Base-by-base conservation (phyloP, 2,329 filamentous ascomycete species). In the Hymenoscyphus occultus region DNA sequence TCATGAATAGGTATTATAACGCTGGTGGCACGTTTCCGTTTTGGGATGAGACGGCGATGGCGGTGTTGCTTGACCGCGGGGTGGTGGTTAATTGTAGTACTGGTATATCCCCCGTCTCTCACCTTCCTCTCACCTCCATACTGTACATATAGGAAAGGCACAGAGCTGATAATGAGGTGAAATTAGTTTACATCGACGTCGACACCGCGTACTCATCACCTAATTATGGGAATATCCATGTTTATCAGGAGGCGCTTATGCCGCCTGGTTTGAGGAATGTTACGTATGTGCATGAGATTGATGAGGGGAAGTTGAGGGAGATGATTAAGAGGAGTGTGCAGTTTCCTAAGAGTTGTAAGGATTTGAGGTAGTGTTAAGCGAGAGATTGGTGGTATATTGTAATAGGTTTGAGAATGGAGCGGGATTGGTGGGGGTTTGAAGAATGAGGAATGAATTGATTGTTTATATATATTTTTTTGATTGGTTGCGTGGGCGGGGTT, bases 11-110 rank as follows among this genome's bases (percentile, higher is more conserved):
- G 1, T 71, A 77, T 68, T 80, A 80, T 56, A 76, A 48, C 9
- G 48, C 48, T 2, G 60, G 75, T 5, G 77, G 77, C 3, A 70
- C 70, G 0, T 78, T 80, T 59, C 80, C 80, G 0, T 78, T 80
- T 60, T 81, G 80, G 79, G 80, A 81, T 62, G 80, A 81, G 70
- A 81, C 78, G 3, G 79, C 80, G 1, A 76, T 76, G n/a, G 77
- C 75, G 0, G 75, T 80, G 5, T 74, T 80, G 65, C 62, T 79
- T 5, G 77, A 80, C 61, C 76, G 77, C 0, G 71, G 69, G 5
- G 74, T 80, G 39, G 75, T 77, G 40, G 74, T 70, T 9, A 80
- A 80, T 61, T 71, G 71, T 32, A 79, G 76, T 1, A 73, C 71
- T 62, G 75, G 74, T 76, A 64, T 35, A 10, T 35, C 35, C 35